Conservation (phyloP, 345 rosid genomes). For the Citrus sinensis region DVS_A1.0 CM039168.1:1138501-1139000, state of each 20-base stretch:
- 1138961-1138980: neutral
- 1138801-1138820: neutral
- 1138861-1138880: neutral
- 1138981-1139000: too few species aligned
- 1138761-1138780: constrained; percentile 83
- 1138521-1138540: constrained; percentile 58
- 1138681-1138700: constrained; percentile 75
- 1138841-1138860: neutral
- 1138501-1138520: constrained; percentile 36
- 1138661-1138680: constrained; percentile 51
- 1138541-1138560: constrained; percentile 66
- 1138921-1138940: neutral
- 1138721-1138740: constrained; percentile 31
- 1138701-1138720: constrained; percentile 59
- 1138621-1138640: constrained; percentile 5
- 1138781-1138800: constrained; percentile 15
- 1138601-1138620: neutral
- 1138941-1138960: neutral
- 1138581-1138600: constrained; percentile 59
- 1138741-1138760: constrained; percentile 37
- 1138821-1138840: neutral
- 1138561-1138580: constrained; percentile 82
- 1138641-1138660: neutral
- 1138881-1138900: neutral
- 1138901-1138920: neutral